Percentiles rank a stretch among this genome's conserved stretches.
phyloP scores from a whole-genome alignment of 306 rosid species.

The Styphnolobium japonicum region DNA sequence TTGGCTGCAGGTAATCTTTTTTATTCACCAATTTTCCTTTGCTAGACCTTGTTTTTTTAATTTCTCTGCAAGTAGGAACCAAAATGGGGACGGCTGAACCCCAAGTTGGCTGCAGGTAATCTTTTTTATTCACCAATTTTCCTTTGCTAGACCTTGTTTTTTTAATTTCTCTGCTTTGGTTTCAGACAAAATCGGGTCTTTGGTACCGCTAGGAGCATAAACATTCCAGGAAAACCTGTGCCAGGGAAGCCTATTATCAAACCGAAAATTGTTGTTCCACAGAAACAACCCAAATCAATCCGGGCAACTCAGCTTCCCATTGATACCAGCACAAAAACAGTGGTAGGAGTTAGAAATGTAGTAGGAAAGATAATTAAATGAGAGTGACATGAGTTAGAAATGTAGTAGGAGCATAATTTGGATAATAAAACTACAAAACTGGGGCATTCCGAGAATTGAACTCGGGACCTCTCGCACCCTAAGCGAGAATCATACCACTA shows the following conservation, averaged over 20 bases:
- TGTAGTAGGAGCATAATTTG: too few relatives aligned
- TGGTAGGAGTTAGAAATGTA: too few relatives aligned
- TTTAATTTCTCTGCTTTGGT: background rate
- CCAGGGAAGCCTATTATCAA: background rate
- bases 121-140: background rate
- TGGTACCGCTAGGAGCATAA: slow-evolving; percentile 28
- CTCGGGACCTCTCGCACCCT: slow-evolving; percentile 36
- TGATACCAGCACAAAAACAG: background rate
- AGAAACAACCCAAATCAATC: slow-evolving; percentile 1
- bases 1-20: background rate
- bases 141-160: background rate
- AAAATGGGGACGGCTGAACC: background rate
- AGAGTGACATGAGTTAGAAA: too few relatives aligned
- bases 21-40: background rate
- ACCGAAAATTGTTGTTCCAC: background rate
- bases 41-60: too few relatives aligned
- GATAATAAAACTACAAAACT: too few relatives aligned
- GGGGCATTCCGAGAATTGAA: slow-evolving; percentile 32
- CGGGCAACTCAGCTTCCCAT: background rate
- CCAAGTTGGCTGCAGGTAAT: background rate
- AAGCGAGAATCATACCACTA: slow-evolving; percentile 35
- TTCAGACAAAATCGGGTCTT: slow-evolving; percentile 25
- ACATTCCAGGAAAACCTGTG: background rate
- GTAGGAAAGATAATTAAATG: too few relatives aligned
- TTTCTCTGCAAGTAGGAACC: too few relatives aligned